Evolutionary conservation across 2,329 filamentous ascomycete genomes (phyloP), one percentile per base, ranked within the genome.

Genomic region (Blastomyces gilchristii): DNA sequence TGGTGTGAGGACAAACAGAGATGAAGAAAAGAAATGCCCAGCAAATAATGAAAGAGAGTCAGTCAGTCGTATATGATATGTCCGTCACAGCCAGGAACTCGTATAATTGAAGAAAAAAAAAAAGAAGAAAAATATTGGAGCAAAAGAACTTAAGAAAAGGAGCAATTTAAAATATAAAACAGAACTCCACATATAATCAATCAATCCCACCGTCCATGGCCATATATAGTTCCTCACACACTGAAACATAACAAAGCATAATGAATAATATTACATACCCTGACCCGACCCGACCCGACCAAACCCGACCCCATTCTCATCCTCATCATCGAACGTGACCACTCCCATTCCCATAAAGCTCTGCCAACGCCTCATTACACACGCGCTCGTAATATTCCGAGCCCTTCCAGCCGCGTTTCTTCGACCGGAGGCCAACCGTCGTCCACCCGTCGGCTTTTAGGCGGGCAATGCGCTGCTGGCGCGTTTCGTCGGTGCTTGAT

Each of bases 361-460:
- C 76, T 11, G 68, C 71, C 70, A 79, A 62, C 3, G 74, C 72
- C 60, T 69, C 67, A 34, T 66, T 69, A 57, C 77, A 78, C 25
- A 76, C 69, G 6, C 69, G 67, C 58, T 73, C 67, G 64, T 79
- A 79, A 61, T 76, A 75, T 37, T 70, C 69, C 16, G 68, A 62
- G 0, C 72, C 75, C 62, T 77, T 77, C 72, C 75, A 77, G 2
- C 70, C 69, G 25, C 72, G 69, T n/a, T 64, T 63, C 25, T 64
- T 57, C 3, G 71, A 71, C 28, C 67, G 71, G 58, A 77, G 63
- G 3, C 77, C 75, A 43, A 77, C 72, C 3, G 72, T 75, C 41
- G 67, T 69, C 75, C 76, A 79, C 14, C 72, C 71, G 14, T 72
- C 72, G 2, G 70, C 65, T 2, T 72, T 71, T 34, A 78, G 64